These are phyloP conservation scores for Berberis vulgaris DNA, from an alignment of 164 flowering plant genomes.

Conservation along the genomic window DNA sequence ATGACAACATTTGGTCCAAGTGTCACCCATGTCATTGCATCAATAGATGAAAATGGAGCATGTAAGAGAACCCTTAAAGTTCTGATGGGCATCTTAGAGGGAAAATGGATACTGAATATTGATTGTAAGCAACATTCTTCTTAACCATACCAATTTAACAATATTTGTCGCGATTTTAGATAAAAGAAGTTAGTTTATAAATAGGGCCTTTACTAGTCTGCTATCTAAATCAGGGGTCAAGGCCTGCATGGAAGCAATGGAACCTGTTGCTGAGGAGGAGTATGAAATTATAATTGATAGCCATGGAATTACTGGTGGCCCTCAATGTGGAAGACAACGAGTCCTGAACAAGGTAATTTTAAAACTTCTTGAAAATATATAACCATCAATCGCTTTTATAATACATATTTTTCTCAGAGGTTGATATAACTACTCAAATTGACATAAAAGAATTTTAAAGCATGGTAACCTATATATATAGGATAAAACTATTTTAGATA, in stretches of 20 bases:
- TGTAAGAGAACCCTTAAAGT: slow-evolving; percentile 85
- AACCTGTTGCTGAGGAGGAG: slow-evolving; percentile 51
- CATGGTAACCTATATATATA: too few relatives aligned
- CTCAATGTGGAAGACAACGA: slow-evolving; percentile 65
- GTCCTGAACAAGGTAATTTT: slow-evolving; percentile 48
- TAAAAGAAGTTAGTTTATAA: background rate
- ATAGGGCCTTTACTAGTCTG: background rate
- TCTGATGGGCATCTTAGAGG: slow-evolving; percentile 85
- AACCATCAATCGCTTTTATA: too few relatives aligned
- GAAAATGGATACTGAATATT: slow-evolving; percentile 80
- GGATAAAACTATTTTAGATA: too few relatives aligned
- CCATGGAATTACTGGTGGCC: slow-evolving; percentile 72
- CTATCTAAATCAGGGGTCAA: slow-evolving; percentile 55
- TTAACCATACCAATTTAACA: background rate
- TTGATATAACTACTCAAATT: too few relatives aligned
- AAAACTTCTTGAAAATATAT: too few relatives aligned
- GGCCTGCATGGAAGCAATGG: slow-evolving; percentile 58
- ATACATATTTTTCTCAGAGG: too few relatives aligned
- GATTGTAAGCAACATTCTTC: slow-evolving; percentile 51
- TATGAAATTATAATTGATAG: slow-evolving; percentile 63
- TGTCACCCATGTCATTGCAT: slow-evolving; percentile 88
- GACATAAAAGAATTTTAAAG: too few relatives aligned
- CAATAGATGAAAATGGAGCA: slow-evolving; percentile 76
- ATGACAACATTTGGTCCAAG: slow-evolving; percentile 52
- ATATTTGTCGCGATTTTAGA: background rate